These are phyloP conservation scores for Fusarium lateritium DNA, from an alignment of 2,329 filamentous ascomycete species.

Conservation along the genomic window DNA sequence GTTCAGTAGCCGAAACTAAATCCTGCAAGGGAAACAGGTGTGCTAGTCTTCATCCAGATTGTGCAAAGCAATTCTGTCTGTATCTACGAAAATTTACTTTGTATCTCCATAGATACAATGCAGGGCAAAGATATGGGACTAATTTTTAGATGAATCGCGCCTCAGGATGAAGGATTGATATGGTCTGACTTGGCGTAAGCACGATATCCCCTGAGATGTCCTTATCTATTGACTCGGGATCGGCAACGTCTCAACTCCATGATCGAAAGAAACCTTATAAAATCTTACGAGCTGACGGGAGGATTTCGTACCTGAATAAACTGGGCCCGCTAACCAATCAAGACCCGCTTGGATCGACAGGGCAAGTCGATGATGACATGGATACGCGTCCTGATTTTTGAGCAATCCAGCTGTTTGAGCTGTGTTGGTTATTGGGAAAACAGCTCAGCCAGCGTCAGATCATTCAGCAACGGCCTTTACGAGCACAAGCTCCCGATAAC, in stretches of 20 bases:
- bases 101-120: too few relatives aligned
- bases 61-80: too few relatives aligned
- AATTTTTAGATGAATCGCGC: too few relatives aligned
- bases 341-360: slow-evolving; percentile 13
- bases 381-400: background rate
- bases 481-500: background rate
- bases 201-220: too few relatives aligned
- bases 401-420: background rate
- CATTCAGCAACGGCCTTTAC: slow-evolving; percentile 2
- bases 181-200: too few relatives aligned
- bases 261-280: slow-evolving; percentile 13
- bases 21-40: too few relatives aligned
- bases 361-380: slow-evolving; percentile 16
- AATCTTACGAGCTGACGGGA: slow-evolving; percentile 27
- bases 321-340: background rate
- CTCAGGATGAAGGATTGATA: too few relatives aligned
- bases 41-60: too few relatives aligned
- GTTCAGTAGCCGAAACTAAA: too few relatives aligned
- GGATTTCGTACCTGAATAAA: slow-evolving; percentile 23
- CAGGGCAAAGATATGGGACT: too few relatives aligned
- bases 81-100: too few relatives aligned
- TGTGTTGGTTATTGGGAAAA: background rate
- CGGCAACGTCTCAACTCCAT: background rate
- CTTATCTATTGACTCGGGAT: too few relatives aligned
- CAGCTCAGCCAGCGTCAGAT: background rate